Percentiles rank a stretch among this genome's conserved stretches.
These are phyloP conservation scores for Ascochyta pisi DNA, from an alignment of 2,329 filamentous ascomycete genomes.

Conservation along the genomic window DNA sequence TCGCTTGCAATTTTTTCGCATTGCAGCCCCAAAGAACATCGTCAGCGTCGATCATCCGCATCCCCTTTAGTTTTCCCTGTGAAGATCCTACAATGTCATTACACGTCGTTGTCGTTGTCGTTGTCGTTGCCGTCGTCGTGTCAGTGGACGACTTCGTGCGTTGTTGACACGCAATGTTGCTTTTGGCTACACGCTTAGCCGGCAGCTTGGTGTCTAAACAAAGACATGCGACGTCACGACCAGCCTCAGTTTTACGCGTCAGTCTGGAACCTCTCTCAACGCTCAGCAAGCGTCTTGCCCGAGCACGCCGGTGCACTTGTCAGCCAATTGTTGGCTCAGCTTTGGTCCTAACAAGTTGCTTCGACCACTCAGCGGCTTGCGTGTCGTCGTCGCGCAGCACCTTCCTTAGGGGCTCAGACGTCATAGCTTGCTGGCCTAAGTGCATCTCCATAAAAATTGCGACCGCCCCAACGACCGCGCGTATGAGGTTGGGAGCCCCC, in stretches of 20 bases:
- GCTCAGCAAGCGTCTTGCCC: conserved; percentile 7
- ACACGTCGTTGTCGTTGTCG: neutral
- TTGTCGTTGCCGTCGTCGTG: neutral
- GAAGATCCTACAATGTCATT: conserved; percentile 7
- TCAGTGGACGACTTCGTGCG: neutral
- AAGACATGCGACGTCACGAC: conserved; percentile 17
- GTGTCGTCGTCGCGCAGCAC: conserved; percentile 17
- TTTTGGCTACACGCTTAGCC: conserved; percentile 1
- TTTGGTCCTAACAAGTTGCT: conserved; percentile 3
- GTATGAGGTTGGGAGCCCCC: conserved; percentile 18
- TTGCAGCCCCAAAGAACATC: conserved; percentile 8
- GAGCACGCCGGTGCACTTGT: conserved; percentile 10
- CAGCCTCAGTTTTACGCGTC: conserved; percentile 17
- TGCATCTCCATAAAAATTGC: conserved; percentile 20
- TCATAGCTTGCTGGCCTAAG: conserved; percentile 12
- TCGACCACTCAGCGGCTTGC: conserved; percentile 15
- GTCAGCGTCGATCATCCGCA: conserved; percentile 19
- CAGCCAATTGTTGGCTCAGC: conserved; percentile 15
- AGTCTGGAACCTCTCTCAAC: conserved; percentile 15
- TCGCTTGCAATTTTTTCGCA: conserved; percentile 5
- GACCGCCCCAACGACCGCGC: conserved; percentile 17
- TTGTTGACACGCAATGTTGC: neutral
- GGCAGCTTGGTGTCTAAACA: conserved; percentile 6
- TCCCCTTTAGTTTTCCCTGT: conserved; percentile 4
- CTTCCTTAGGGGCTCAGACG: conserved; percentile 16